Evolutionary conservation across 257 asterid genomes (phyloP).

Genomic region (Solanum pinnatisectum): DNA sequence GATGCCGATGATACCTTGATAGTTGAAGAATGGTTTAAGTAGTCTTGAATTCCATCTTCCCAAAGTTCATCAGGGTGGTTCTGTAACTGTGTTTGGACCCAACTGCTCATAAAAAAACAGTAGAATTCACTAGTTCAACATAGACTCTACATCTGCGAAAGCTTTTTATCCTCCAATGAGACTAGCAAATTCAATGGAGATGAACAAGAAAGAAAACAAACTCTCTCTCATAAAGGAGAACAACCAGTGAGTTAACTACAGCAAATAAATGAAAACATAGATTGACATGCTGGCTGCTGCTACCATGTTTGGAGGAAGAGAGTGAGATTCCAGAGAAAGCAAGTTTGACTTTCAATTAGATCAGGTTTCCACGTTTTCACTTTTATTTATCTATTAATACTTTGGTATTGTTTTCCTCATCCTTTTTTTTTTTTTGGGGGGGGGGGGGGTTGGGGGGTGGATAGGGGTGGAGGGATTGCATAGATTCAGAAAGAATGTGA

Average conservation of each 20-base stretch:
- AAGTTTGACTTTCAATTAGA: neutral
- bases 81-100: conserved; percentile 76
- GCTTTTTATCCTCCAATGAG: neutral
- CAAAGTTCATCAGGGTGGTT: conserved; percentile 98
- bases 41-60: conserved; percentile 93
- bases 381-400: neutral
- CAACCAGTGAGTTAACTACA: neutral
- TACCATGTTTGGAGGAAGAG: neutral
- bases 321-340: neutral
- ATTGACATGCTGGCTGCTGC: neutral
- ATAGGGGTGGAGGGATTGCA: no score
- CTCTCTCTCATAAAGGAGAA: neutral
- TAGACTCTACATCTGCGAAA: neutral
- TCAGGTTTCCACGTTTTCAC: neutral
- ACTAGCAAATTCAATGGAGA: neutral
- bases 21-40: conserved; percentile 65
- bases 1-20: conserved; percentile 48
- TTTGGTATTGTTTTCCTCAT: neutral
- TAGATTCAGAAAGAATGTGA: neutral
- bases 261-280: neutral
- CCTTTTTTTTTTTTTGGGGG: neutral
- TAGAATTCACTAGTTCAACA: neutral
- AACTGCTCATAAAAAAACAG: conserved; percentile 38
- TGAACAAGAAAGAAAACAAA: neutral
- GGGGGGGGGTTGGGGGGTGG: neutral